phyloP scores from a whole-genome alignment of 371 early-diverging fungal species.

The Batrachochytrium dendrobatidis region DNA sequence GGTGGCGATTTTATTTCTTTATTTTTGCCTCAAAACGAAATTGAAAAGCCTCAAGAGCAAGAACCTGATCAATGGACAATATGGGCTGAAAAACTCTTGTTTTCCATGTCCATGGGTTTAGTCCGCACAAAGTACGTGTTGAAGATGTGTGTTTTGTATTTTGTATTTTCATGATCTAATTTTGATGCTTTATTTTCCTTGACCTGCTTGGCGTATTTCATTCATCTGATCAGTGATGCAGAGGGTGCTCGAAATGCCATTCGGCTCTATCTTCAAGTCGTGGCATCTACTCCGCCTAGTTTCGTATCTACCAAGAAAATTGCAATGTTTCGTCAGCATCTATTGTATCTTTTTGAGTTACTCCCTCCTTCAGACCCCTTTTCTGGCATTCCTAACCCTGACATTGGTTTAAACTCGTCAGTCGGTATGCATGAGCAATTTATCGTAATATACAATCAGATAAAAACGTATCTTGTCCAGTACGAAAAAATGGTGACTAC shows the following conservation, averaged over 20 bases:
- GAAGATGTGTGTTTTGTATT: too few relatives aligned
- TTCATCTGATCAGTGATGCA: neutral
- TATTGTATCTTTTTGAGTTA: neutral
- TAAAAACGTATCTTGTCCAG: conserved; percentile 11
- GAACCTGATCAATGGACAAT: neutral
- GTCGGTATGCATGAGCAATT: too few relatives aligned
- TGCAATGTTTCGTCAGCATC: neutral
- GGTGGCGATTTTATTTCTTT: neutral
- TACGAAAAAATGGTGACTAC: conserved; percentile 30
- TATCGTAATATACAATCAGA: too few relatives aligned
- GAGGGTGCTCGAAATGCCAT: neutral
- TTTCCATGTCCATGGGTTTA: neutral
- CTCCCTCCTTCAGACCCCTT: neutral
- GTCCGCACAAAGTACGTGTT: neutral
- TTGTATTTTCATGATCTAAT: too few relatives aligned
- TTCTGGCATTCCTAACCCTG: neutral
- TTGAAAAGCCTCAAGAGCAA: neutral
- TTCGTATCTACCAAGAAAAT: neutral
- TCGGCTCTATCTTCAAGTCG: neutral
- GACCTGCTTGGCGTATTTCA: too few relatives aligned
- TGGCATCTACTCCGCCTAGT: neutral
- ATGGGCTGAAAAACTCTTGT: neutral
- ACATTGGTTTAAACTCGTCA: too few relatives aligned
- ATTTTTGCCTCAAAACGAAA: neutral
- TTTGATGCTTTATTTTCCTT: too few relatives aligned